A percentile compares a stretch with the other conserved stretches of the same genome.
phyloP scores from a whole-genome alignment of 2,329 filamentous ascomycete species.

The Fusarium stilboides region DNA sequence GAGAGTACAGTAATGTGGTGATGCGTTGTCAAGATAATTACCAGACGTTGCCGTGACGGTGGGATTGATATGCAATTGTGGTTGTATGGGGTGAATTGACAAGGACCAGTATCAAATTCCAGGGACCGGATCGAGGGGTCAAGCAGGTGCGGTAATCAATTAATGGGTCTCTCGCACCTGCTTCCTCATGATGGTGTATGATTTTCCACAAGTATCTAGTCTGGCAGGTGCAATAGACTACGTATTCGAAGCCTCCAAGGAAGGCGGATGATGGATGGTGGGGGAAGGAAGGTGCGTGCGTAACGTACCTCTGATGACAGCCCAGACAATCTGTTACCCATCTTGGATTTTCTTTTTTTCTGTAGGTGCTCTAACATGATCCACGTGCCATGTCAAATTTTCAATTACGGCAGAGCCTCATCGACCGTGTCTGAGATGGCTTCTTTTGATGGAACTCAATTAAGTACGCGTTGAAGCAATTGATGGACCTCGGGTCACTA shows the following conservation, averaged over 20 bases:
- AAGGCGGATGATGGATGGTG: constrained; percentile 39
- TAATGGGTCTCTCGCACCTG: constrained; percentile 31
- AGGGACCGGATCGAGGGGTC: constrained; percentile 42
- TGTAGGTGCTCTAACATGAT: constrained; percentile 31
- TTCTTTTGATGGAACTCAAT: constrained; percentile 3
- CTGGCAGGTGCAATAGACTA: constrained; percentile 22
- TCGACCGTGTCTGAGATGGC: constrained; percentile 2
- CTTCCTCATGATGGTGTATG: constrained; percentile 30
- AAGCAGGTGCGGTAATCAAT: constrained; percentile 14
- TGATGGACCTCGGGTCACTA: constrained; percentile 1
- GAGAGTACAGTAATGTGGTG: constrained; percentile 54
- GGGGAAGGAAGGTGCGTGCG: constrained; percentile 38
- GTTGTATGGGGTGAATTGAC: constrained; percentile 27
- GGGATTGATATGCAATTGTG: constrained; percentile 43
- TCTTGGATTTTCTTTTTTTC: constrained; percentile 46
- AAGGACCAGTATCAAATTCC: constrained; percentile 33
- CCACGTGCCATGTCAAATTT: constrained; percentile 34
- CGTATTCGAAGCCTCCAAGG: constrained; percentile 29
- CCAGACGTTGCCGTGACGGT: constrained; percentile 53
- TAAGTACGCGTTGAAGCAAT: constrained; percentile 3
- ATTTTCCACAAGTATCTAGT: constrained; percentile 16
- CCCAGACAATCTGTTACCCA: constrained; percentile 33
- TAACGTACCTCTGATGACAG: constrained; percentile 47
- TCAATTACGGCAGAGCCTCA: constrained; percentile 39
- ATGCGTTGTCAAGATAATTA: constrained; percentile 66